Evolutionary conservation across 139 green algal species (phyloP), one percentile per base, ranked within the genome.

Genomic region (Chlorella sp.): DNA sequence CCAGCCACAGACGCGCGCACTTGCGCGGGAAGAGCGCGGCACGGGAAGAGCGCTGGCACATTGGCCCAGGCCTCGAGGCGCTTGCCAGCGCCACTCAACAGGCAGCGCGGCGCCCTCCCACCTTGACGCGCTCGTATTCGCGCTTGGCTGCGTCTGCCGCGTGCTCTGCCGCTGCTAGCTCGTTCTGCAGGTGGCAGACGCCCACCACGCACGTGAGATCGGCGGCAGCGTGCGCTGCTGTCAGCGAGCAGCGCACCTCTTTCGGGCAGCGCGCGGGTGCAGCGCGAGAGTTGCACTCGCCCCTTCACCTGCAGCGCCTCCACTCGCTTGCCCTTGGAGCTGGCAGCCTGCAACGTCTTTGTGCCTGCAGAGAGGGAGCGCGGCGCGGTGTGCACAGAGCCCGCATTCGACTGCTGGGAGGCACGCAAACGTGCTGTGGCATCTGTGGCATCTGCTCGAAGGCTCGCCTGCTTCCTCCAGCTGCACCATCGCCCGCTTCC

Each of bases 91-190:
- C 33, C 3, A 27, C 33, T 36, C 25, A 31, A 3, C 55, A 33
- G 7, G 21, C 29, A 66, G 5, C 29, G 6, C 14, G 19, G 27
- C 29, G 15, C n/a, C 43, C 9, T 33, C 72, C 8, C 73, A 79
- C 73, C 73, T 79, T 85, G 14, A 85, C 89, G 4, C 70, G 36
- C 21, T 90, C 75, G 59, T 91, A 92, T 77, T 94, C 88, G 14
- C 58, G 56, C 42, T 73, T 17, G 0, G 86, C 86, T 21, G 78
- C 79, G 68, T 73, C 45, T 35, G 75, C 48, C 15, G 84, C 83
- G 38, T 66, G 74, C 71, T 93, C 79, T 38, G 87, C 71, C 8
- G 75, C 66, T 14, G 80, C 80, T 8, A 93, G 60, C 48, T 94
- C 88, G 35, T 84, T 72, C 56, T 80, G 67, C 38, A 92, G 82